These are phyloP conservation scores for Ganoderma multipileum DNA, from an alignment of 1,284 basidiomycete genomes.

Conservation along the genomic window DNA sequence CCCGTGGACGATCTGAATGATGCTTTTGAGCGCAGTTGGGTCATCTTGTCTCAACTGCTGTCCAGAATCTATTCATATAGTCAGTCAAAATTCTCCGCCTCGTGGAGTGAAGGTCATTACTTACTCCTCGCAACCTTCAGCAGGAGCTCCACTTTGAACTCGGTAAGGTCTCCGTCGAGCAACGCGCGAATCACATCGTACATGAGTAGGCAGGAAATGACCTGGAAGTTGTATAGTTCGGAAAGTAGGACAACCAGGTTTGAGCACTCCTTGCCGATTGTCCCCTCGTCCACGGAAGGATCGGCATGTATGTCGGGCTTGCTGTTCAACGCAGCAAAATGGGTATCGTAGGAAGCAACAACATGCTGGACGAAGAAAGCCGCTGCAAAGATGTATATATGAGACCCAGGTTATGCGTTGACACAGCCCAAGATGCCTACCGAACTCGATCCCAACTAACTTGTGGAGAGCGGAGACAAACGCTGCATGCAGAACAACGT, in stretches of 20 bases:
- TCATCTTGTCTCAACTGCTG: slow-evolving; percentile 90
- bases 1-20: slow-evolving; percentile 83
- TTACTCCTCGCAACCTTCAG: slow-evolving; percentile 87
- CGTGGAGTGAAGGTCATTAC: slow-evolving; percentile 38
- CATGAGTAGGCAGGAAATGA: slow-evolving; percentile 86
- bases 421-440: slow-evolving; percentile 48
- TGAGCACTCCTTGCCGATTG: slow-evolving; percentile 82
- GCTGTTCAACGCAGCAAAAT: slow-evolving; percentile 45
- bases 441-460: slow-evolving; percentile 90
- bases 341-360: slow-evolving; percentile 69
- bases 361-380: slow-evolving; percentile 81
- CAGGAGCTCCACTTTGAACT: slow-evolving; percentile 87
- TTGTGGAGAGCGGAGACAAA: slow-evolving; percentile 88
- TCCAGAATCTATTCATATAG: slow-evolving; percentile 70
- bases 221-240: slow-evolving; percentile 96
- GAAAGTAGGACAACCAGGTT: slow-evolving; percentile 91
- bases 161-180: slow-evolving; percentile 70
- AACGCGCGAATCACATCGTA: slow-evolving; percentile 91
- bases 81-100: background rate
- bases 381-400: slow-evolving; percentile 48
- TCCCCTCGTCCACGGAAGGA: slow-evolving; percentile 38
- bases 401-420: slow-evolving; percentile 12
- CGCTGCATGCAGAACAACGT: slow-evolving; percentile 90
- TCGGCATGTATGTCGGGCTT: slow-evolving; percentile 20
- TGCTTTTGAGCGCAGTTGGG: slow-evolving; percentile 83